Evolutionary conservation across 495 filamentous ascomycete genomes (phyloP).

Genomic region (Penicillium coffeae): DNA sequence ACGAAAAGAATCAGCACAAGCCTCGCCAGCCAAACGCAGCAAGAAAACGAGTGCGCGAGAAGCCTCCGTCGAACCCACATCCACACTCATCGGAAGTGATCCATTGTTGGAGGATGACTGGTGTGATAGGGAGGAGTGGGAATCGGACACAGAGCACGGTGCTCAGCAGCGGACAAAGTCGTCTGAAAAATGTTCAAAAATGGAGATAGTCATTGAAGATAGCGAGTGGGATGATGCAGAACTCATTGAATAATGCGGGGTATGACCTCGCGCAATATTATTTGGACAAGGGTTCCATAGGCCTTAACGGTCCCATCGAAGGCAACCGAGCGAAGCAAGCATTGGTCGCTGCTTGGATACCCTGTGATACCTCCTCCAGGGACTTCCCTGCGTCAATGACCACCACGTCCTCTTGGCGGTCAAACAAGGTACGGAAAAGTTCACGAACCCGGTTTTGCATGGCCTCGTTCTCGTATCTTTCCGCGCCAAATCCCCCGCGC

Average conservation of each 20-base stretch:
- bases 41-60: conserved; percentile 2
- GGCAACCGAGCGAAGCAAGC: conserved; percentile 40
- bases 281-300: conserved; percentile 37
- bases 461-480: conserved; percentile 81
- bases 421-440: conserved; percentile 56
- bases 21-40: conserved; percentile 1
- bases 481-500: conserved; percentile 79
- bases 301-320: conserved; percentile 34
- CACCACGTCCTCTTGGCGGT: conserved; percentile 34
- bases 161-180: conserved; percentile 9
- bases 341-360: conserved; percentile 55
- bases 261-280: not conserved
- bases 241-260: conserved; percentile 38
- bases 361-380: conserved; percentile 54
- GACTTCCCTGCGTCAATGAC: conserved; percentile 51
- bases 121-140: conserved; percentile 30
- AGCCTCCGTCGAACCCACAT: conserved; percentile 4
- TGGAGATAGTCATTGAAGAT: conserved; percentile 55
- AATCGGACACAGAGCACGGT: conserved; percentile 31
- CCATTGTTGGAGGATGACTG: conserved; percentile 35
- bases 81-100: conserved; percentile 22
- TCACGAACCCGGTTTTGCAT: conserved; percentile 79
- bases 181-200: conserved; percentile 15
- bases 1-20: conserved; percentile 13
- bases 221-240: conserved; percentile 56